Conservation (phyloP, 2,329 filamentous ascomycete species). For the Apiospora hydei region DNA sequence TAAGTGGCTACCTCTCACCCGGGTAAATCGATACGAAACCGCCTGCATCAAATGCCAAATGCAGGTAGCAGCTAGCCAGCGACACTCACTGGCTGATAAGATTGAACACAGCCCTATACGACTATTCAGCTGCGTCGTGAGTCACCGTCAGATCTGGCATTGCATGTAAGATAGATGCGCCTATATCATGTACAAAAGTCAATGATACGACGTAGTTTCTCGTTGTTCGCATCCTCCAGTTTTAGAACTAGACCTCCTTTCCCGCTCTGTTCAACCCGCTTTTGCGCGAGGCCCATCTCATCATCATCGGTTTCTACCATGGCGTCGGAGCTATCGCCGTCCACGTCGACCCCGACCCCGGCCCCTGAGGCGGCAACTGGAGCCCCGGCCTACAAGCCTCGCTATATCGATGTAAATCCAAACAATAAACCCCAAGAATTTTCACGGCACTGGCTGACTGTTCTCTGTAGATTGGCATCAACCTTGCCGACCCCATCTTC, state of each 20-base stretch:
- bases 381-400: slow-evolving; percentile 50
- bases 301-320: slow-evolving; percentile 33
- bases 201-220: slow-evolving; percentile 14
- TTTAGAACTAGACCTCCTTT: slow-evolving; percentile 6
- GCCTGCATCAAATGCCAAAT: not conserved
- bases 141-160: not conserved
- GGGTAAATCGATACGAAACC: slow-evolving; percentile 9
- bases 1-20: not conserved
- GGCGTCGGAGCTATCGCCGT: slow-evolving; percentile 32
- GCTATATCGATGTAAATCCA: slow-evolving; percentile 67
- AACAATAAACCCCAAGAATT: not conserved
- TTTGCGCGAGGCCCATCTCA: slow-evolving; percentile 28
- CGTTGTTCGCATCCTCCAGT: not conserved
- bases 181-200: slow-evolving; percentile 11
- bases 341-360: not conserved
- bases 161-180: not conserved
- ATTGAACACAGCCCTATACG: not conserved
- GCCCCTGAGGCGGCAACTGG: slow-evolving; percentile 26
- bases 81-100: not conserved
- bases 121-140: not conserved
- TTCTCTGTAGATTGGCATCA: slow-evolving; percentile 79
- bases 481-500: slow-evolving; percentile 92
- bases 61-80: not conserved
- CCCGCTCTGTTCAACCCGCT: slow-evolving; percentile 14
- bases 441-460: not conserved